Evolutionary conservation across 164 flowering plant species (phyloP).

Genomic region (Vitis labrusca): DNA sequence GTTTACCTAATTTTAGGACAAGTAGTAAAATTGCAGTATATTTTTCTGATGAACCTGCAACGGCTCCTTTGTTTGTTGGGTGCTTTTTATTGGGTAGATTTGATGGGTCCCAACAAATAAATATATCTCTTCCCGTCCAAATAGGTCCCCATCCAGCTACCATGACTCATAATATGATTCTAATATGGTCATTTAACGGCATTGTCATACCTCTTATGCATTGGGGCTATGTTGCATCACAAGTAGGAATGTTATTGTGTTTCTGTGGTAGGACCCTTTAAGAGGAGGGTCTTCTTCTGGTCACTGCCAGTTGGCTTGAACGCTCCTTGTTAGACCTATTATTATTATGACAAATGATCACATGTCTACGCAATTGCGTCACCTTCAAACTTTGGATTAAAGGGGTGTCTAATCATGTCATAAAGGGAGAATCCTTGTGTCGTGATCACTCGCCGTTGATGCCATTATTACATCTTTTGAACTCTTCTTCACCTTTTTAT

Average conservation of each 20-base stretch:
- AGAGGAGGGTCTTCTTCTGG: too few species aligned
- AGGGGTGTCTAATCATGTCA: too few species aligned
- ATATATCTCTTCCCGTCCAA: neutral
- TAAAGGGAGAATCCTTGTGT: too few species aligned
- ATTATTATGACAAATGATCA: too few species aligned
- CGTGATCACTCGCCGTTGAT: too few species aligned
- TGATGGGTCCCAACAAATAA: conserved; percentile 5
- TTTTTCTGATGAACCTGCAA: too few species aligned
- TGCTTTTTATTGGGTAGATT: conserved; percentile 5
- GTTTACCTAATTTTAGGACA: neutral
- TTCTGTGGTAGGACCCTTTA: too few species aligned
- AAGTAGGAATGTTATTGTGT: too few species aligned
- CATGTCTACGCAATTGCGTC: too few species aligned
- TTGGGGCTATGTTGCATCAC: too few species aligned
- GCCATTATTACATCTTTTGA: neutral
- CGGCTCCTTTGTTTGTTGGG: neutral
- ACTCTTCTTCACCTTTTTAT: neutral
- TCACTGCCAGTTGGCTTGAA: too few species aligned
- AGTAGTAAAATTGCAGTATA: neutral
- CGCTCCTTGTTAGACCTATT: neutral
- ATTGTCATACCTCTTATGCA: neutral
- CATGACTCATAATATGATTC: neutral
- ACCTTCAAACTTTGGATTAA: too few species aligned
- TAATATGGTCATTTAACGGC: neutral
- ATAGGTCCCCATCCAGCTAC: neutral